Percentiles rank a stretch among this genome's conserved stretches.
phyloP scores from a whole-genome alignment of 768 basidiomycete genomes.

The Suillus subalutaceus region DNA sequence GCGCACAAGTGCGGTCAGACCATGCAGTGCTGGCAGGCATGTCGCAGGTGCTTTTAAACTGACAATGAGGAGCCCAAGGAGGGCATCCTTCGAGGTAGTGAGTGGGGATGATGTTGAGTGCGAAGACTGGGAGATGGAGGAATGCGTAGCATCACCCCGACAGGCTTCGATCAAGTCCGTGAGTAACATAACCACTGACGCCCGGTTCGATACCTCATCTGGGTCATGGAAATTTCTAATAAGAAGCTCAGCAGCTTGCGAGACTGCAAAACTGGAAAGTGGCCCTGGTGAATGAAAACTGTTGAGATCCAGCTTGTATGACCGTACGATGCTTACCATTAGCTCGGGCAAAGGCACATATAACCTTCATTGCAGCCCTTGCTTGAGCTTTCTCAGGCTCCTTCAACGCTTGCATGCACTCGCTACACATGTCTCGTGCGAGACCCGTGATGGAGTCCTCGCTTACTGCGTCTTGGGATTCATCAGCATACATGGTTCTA shows the following conservation, averaged over 20 bases:
- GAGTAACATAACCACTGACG: conserved; percentile 67
- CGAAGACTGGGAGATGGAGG: conserved; percentile 13
- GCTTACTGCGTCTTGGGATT: conserved; percentile 39
- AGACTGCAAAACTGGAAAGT: conserved; percentile 66
- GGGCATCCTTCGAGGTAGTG: conserved; percentile 70
- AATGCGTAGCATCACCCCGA: conserved; percentile 41
- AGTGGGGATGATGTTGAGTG: conserved; percentile 42
- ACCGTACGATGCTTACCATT: conserved; percentile 59
- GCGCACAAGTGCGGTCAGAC: conserved; percentile 66
- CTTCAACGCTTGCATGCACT: conserved; percentile 77
- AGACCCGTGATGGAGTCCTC: conserved; percentile 52
- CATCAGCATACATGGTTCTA: conserved; percentile 64
- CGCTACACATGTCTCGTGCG: conserved; percentile 74
- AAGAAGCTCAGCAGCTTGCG: conserved; percentile 75
- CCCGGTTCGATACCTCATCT: conserved; percentile 66
- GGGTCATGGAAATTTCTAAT: conserved; percentile 74
- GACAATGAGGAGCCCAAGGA: conserved; percentile 64
- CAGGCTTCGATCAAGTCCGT: conserved; percentile 63
- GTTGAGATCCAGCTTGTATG: conserved; percentile 4
- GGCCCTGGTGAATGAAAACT: conserved; percentile 49
- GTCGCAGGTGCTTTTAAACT: conserved; percentile 58
- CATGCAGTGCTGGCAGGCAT: conserved; percentile 62
- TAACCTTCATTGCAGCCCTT: conserved; percentile 80
- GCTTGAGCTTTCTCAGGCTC: conserved; percentile 96
- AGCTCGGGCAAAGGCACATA: conserved; percentile 70